These are phyloP conservation scores for Groenewaldozyma tartarivorans DNA, from an alignment of 805 yeast species.

Conservation along the genomic window DNA sequence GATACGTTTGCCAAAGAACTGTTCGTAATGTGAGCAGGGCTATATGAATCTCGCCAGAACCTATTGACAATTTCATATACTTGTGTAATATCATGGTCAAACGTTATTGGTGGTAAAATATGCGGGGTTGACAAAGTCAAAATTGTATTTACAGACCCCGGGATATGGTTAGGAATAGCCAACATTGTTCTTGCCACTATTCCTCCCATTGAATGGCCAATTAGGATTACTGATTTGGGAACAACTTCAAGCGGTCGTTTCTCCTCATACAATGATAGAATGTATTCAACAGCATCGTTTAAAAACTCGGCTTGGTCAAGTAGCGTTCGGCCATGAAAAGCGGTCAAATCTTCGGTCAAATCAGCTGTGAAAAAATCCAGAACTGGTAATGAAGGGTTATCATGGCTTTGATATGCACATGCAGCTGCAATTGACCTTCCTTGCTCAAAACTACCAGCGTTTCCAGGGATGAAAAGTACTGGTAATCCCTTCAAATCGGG, in stretches of 20 bases:
- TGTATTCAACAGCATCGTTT: conserved; percentile 74
- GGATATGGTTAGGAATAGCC: conserved; percentile 61
- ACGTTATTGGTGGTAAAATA: conserved; percentile 79
- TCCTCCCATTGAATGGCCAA: conserved; percentile 97
- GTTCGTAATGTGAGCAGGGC: conserved; percentile 28
- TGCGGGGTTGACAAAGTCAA: conserved; percentile 85
- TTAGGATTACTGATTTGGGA: conserved; percentile 50
- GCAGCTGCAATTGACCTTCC: conserved; percentile 88
- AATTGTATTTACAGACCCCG: conserved; percentile 66
- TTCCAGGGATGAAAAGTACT: conserved; percentile 89
- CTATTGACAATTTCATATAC: conserved; percentile 63
- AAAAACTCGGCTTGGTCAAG: conserved; percentile 87
- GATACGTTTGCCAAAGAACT: conserved; percentile 47
- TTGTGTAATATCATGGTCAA: conserved; percentile 73
- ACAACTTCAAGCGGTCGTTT: conserved; percentile 6
- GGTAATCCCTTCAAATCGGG: conserved; percentile 66
- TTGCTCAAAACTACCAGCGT: conserved; percentile 90
- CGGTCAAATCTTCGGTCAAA: conserved; percentile 90
- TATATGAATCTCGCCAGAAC: conserved; percentile 64
- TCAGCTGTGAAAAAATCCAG: conserved; percentile 84
- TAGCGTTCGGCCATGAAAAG: conserved; percentile 88
- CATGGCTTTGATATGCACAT: conserved; percentile 42
- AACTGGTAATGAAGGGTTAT: conserved; percentile 2
- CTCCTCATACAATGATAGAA: conserved; percentile 50
- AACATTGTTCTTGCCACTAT: conserved; percentile 78